Conservation (phyloP, 305 asterid genomes). For the Fraxinus angustifolia region DNA sequence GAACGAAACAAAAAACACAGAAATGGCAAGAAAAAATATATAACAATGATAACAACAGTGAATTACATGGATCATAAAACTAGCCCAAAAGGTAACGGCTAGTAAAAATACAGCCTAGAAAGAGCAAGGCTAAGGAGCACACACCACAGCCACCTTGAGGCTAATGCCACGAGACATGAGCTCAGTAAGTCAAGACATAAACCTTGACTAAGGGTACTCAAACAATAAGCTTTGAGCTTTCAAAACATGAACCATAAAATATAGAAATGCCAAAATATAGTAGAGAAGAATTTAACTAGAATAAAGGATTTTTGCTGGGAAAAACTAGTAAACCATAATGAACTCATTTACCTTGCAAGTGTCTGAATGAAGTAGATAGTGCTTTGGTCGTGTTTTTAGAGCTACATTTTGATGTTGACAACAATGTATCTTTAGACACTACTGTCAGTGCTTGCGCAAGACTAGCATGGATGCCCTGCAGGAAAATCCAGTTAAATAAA, state of each 20-base stretch:
- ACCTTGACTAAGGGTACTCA: background rate
- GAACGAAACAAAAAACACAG: background rate
- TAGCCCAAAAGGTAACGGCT: background rate
- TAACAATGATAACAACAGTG: background rate
- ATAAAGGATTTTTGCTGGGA: background rate
- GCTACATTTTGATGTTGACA: slow-evolving; percentile 39
- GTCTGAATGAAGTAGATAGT: slow-evolving; percentile 33
- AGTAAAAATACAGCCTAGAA: background rate
- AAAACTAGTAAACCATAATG: slow-evolving; percentile 3
- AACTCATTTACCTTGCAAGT: slow-evolving; percentile 44
- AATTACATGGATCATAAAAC: background rate
- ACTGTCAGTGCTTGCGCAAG: slow-evolving; percentile 38
- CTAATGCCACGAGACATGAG: background rate
- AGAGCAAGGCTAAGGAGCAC: background rate
- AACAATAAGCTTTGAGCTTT: background rate
- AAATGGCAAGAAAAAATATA: background rate
- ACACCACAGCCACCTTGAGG: background rate
- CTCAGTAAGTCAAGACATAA: background rate
- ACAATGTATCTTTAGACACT: slow-evolving; percentile 35
- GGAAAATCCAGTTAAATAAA: slow-evolving; percentile 16
- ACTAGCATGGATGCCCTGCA: slow-evolving; percentile 53
- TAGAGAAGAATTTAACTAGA: background rate
- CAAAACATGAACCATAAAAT: background rate
- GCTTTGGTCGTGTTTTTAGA: slow-evolving; percentile 36
- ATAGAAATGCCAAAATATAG: background rate